Percentiles rank a stretch among this genome's conserved stretches.
These are phyloP conservation scores for Paecilomyces sp. DNA, from an alignment of 2,329 filamentous ascomycete species.

Conservation along the genomic window DNA sequence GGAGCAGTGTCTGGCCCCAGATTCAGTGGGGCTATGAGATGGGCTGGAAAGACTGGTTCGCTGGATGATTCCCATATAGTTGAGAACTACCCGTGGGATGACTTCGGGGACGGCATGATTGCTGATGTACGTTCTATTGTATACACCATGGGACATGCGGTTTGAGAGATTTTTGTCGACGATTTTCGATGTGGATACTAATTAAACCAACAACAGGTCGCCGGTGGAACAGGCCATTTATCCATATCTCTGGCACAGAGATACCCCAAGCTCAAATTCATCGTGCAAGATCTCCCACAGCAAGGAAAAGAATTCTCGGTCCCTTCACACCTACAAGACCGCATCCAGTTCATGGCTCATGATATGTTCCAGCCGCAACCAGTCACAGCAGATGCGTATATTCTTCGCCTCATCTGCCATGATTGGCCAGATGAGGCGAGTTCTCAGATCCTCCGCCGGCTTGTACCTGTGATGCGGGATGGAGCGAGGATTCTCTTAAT, in stretches of 20 bases:
- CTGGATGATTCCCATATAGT: neutral
- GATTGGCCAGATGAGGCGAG: slow-evolving; percentile 16
- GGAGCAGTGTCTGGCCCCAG: neutral
- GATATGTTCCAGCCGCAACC: slow-evolving; percentile 17
- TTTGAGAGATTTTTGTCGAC: too few relatives aligned
- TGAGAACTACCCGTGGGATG: neutral
- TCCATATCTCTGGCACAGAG: slow-evolving; percentile 45
- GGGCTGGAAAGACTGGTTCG: neutral
- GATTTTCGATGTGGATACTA: too few relatives aligned
- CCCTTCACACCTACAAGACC: neutral
- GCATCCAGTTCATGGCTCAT: slow-evolving; percentile 14
- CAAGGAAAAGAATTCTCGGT: slow-evolving; percentile 15
- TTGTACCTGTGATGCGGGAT: slow-evolving; percentile 13
- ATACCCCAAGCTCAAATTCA: slow-evolving; percentile 46
- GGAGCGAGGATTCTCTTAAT: slow-evolving; percentile 14
- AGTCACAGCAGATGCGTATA: slow-evolving; percentile 15
- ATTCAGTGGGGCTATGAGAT: neutral
- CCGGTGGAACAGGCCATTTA: slow-evolving; percentile 43
- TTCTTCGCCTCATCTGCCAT: slow-evolving; percentile 16
- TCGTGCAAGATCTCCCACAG: slow-evolving; percentile 44
- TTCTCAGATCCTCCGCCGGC: slow-evolving; percentile 10
- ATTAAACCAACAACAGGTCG: neutral
- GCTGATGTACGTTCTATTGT: slow-evolving; percentile 40
- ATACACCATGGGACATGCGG: neutral
- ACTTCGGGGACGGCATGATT: neutral